phyloP scores from a whole-genome alignment of 2,329 filamentous ascomycete species.

The Xylaria sp. region DNA sequence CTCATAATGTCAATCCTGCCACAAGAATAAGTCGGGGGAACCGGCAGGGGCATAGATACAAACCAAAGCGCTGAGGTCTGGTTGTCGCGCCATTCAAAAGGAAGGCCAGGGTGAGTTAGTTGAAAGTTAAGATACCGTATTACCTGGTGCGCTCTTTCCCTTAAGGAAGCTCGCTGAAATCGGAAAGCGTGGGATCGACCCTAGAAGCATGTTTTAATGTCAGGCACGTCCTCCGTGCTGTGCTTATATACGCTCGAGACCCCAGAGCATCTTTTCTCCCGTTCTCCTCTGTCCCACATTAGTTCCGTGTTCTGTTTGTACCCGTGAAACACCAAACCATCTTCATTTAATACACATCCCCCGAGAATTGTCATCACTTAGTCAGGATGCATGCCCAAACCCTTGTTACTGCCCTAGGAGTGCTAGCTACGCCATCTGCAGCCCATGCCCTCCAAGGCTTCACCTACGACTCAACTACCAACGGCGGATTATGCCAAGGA shows the following conservation, averaged over 20 bases:
- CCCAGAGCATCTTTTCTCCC: not conserved
- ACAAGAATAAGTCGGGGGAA: not conserved
- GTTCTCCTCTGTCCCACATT: not conserved
- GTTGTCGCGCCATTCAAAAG: not conserved
- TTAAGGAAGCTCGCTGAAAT: not conserved
- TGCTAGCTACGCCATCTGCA: slow-evolving; percentile 21
- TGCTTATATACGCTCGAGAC: not conserved
- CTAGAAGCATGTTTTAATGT: not conserved
- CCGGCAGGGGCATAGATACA: not conserved
- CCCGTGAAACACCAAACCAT: not conserved
- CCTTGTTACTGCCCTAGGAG: slow-evolving; percentile 25
- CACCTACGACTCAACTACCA: slow-evolving; percentile 52
- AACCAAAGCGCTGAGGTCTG: not conserved
- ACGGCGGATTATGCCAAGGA: slow-evolving; percentile 47
- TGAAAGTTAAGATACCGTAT: not conserved
- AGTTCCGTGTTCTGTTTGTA: not conserved
- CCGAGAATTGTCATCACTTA: not conserved
- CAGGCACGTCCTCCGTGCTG: not conserved
- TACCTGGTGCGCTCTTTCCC: not conserved
- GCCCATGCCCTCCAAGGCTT: slow-evolving; percentile 45
- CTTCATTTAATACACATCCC: not conserved
- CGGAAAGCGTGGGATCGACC: not conserved
- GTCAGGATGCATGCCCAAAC: slow-evolving; percentile 30
- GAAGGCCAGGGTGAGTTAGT: not conserved
- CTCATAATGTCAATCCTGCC: not conserved